A percentile compares a stretch with the other conserved stretches of the same genome.
Evolutionary conservation across 106 monocot species (phyloP).

Genomic region (Agapanthus africanus): DNA sequence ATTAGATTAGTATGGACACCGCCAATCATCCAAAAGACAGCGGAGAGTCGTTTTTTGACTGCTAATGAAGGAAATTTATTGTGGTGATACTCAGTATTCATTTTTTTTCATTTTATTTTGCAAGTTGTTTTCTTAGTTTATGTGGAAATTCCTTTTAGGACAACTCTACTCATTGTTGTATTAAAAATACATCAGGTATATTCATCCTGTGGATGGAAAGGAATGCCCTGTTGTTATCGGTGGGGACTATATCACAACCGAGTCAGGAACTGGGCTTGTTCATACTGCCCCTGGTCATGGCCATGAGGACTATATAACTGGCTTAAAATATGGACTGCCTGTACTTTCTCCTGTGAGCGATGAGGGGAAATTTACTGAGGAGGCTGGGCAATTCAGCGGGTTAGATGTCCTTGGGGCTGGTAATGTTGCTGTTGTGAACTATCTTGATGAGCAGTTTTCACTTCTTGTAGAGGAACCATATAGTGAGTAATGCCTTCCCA

Average conservation of each 20-base stretch:
- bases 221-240: constrained; percentile 96
- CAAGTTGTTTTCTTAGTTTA: no score
- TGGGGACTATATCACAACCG: constrained; percentile 91
- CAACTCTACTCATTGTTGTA: no score
- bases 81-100: no score
- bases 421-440: constrained; percentile 66
- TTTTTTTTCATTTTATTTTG: no score
- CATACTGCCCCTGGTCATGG: constrained; percentile 99
- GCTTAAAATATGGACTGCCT: constrained; percentile 87
- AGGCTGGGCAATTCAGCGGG: constrained; percentile 75
- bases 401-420: constrained; percentile 83
- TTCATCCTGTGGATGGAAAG: constrained; percentile 70
- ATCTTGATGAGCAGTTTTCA: constrained; percentile 52
- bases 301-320: constrained; percentile 88
- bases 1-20: no score
- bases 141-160: no score
- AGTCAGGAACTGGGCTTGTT: constrained; percentile 99
- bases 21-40: no score
- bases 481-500: constrained; percentile 74
- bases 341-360: constrained; percentile 94
- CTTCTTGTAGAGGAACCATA: constrained; percentile 86
- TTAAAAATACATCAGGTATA: no score
- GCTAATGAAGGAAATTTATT: no score
- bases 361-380: constrained; percentile 84
- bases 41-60: no score